Conservation (phyloP, 192 early-diverging fungal genomes). For the Coemansia sp. region DNA sequence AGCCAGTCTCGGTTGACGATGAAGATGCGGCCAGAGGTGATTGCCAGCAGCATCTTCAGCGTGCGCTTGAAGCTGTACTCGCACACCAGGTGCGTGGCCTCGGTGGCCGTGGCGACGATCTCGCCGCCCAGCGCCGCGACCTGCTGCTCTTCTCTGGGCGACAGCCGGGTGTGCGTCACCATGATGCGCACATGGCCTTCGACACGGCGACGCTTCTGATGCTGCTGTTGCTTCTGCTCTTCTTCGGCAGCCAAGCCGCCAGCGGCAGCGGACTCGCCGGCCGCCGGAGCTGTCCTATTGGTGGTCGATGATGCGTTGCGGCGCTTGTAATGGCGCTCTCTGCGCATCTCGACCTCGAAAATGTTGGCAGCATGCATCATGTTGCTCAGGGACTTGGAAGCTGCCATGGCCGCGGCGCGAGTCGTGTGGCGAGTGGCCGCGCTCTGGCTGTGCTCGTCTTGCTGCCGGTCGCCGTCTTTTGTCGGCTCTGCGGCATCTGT, state of each 20-base stretch:
- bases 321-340: slow-evolving; percentile 52
- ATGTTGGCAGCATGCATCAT: slow-evolving; percentile 58
- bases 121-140: slow-evolving; percentile 56
- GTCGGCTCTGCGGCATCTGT: too few species aligned
- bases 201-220: slow-evolving; percentile 19
- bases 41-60: slow-evolving; percentile 54
- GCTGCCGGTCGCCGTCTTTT: too few species aligned
- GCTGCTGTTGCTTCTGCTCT: slow-evolving; percentile 3
- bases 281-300: too few species aligned
- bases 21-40: slow-evolving; percentile 29
- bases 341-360: slow-evolving; percentile 54
- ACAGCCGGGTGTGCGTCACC: slow-evolving; percentile 48
- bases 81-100: slow-evolving; percentile 60
- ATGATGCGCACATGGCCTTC: slow-evolving; percentile 45
- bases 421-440: slow-evolving; percentile 35
- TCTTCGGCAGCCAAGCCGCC: neutral
- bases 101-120: slow-evolving; percentile 47
- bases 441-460: too few species aligned
- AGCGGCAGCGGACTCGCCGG: neutral
- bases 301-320: too few species aligned
- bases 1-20: slow-evolving; percentile 42
- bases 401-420: slow-evolving; percentile 53
- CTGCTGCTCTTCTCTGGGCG: slow-evolving; percentile 32
- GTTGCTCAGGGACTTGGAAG: slow-evolving; percentile 43
- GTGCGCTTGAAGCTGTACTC: slow-evolving; percentile 54